Base-by-base conservation (phyloP, 371 early-diverging fungal genomes). In the Rhizopus arrhizus region DNA sequence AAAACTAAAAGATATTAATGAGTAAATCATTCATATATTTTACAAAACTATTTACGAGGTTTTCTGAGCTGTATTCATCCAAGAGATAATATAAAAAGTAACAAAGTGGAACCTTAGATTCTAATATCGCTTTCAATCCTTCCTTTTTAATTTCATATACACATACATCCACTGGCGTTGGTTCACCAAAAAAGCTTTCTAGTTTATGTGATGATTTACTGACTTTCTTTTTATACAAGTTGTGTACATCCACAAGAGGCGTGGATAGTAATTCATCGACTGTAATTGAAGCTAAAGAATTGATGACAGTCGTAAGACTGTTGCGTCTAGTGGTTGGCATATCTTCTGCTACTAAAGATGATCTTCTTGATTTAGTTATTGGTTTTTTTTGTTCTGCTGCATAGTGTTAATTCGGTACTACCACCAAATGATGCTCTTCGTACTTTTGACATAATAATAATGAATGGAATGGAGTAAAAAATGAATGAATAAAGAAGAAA, bases 91-190 rank as follows among this genome's bases (percentile, higher is more conserved):
- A 68, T 22, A 85, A 54, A 56, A 86, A 85, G 54, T 84, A 85
- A 45, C 82, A 81, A 38, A 86, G 50, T 2, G 86, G 85, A 4
- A 85, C 64, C 40, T 83, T 85, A 5, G 80, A 75, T 55, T 75
- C 64, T 13, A 86, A 52, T 59, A 86, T 71, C 0, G 81, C 80
- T 49, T 74, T 75, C 13, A 85, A 50, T 2, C 86, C 86, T 52
- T 84, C 74, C 13, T 69, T 68, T 9, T 64, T 66, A 22, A 86
- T 83, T 46, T 83, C 84, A 13, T 53, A 60, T 9, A 85, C 54
- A 16, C 78, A 80, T 5, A 86, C 73, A 59, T 85, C 86, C 1
- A 67, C 61, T 12, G 78, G 75, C 7, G 69, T 61, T 3, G 66
- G 61, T 42, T 77, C 81, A 7, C 86, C 85, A 66, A 85, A 85